Evolutionary conservation across 2,329 filamentous ascomycete species (phyloP).

Genomic region (Diaporthe vaccinii): DNA sequence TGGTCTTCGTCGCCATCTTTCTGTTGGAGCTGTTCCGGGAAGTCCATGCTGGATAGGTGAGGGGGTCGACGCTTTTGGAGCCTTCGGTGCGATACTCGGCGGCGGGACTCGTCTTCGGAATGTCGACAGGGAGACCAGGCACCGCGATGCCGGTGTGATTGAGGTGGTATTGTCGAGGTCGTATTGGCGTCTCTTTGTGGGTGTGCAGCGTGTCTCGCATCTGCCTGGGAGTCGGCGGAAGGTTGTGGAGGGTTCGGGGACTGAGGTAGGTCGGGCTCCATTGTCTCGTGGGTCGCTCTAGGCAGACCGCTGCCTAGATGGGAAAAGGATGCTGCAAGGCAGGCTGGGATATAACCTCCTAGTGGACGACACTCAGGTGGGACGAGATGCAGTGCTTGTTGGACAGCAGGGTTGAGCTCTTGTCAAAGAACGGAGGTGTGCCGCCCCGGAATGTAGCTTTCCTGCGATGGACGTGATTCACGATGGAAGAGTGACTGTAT

Average conservation of each 20-base stretch:
- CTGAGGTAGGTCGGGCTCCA: conserved; percentile 37
- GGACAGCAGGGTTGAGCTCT: conserved; percentile 31
- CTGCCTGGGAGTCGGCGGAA: conserved; percentile 19
- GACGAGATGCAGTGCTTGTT: conserved; percentile 38
- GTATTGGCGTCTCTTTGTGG: conserved; percentile 24
- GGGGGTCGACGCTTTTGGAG: conserved; percentile 56
- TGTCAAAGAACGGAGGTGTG: conserved; percentile 13
- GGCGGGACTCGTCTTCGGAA: conserved; percentile 53
- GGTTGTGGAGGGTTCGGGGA: conserved; percentile 29
- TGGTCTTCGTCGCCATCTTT: conserved; percentile 61
- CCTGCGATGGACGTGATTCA: background rate
- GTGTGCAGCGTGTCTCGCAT: conserved; percentile 8
- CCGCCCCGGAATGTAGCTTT: conserved; percentile 4
- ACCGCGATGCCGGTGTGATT: conserved; percentile 25
- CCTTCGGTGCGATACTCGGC: conserved; percentile 56
- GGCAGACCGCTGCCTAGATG: conserved; percentile 39
- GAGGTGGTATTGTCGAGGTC: conserved; percentile 25
- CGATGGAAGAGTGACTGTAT: background rate
- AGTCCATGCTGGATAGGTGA: conserved; percentile 57
- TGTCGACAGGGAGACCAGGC: conserved; percentile 41
- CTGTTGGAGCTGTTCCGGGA: conserved; percentile 67
- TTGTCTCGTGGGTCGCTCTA: conserved; percentile 33
- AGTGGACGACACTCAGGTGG: conserved; percentile 32
- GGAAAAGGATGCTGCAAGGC: conserved; percentile 36
- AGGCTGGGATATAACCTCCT: conserved; percentile 20